Evolutionary conservation across 1,139 yeast species (phyloP).

Genomic region (Geotrichum histeridarum): DNA sequence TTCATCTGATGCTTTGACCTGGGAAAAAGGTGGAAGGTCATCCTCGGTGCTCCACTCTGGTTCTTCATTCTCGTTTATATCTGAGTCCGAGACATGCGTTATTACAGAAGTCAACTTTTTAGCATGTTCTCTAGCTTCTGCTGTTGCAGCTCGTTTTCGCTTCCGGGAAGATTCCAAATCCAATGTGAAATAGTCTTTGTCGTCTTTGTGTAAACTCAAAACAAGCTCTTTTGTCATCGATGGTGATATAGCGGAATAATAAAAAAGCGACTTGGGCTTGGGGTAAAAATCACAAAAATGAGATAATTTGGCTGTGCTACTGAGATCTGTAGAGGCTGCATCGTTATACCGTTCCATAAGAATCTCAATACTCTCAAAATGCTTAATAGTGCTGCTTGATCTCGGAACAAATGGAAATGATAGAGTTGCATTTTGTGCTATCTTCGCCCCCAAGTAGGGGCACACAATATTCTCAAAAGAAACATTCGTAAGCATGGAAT

Average conservation of each 20-base stretch:
- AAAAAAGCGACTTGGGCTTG: neutral
- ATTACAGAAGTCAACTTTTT: neutral
- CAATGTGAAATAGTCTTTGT: neutral
- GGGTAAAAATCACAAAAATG: neutral
- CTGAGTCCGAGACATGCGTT: neutral
- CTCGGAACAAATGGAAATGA: slow-evolving; percentile 5
- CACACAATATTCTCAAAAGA: neutral
- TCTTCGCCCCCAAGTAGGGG: slow-evolving; percentile 1
- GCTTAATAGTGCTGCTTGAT: neutral
- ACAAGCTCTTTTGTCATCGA: neutral
- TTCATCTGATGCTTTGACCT: neutral
- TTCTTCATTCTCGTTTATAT: neutral
- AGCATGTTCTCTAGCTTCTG: neutral
- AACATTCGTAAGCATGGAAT: neutral
- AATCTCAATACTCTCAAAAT: neutral
- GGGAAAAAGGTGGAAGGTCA: neutral
- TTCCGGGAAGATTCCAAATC: neutral
- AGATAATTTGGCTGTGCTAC: neutral
- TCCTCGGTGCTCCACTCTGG: neutral
- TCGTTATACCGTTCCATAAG: neutral
- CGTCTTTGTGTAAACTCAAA: neutral
- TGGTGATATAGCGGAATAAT: neutral
- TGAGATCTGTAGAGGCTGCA: too few relatives aligned
- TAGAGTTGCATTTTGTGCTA: neutral
- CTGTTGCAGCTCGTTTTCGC: neutral